A percentile compares a stretch with the other conserved stretches of the same genome.
Evolutionary conservation across 805 yeast genomes (phyloP).

Genomic region (Candida parachauliodes): DNA sequence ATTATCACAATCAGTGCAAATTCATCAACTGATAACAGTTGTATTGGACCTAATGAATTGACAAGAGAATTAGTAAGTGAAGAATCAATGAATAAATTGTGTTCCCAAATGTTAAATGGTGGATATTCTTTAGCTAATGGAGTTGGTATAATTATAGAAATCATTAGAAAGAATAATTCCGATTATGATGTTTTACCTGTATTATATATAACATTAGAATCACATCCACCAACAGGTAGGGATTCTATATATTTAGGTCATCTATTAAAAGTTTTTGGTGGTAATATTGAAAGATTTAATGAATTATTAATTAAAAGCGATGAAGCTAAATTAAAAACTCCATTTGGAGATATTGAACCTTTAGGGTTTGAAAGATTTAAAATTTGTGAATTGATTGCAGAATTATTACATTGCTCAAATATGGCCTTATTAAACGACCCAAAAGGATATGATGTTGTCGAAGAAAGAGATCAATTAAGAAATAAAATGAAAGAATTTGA

Average conservation of each 20-base stretch:
- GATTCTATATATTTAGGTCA: constrained; percentile 47
- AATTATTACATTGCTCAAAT: constrained; percentile 44
- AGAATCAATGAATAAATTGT: constrained; percentile 32
- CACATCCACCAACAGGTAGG: constrained; percentile 46
- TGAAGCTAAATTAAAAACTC: constrained; percentile 21
- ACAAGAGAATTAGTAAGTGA: constrained; percentile 41
- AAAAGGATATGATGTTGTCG: constrained; percentile 40
- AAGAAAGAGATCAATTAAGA: constrained; percentile 35
- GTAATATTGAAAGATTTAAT: constrained; percentile 34
- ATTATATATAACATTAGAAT: constrained; percentile 40
- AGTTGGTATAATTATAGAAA: constrained; percentile 46
- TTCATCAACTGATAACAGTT: constrained; percentile 43
- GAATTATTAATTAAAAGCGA: constrained; percentile 25
- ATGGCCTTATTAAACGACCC: constrained; percentile 45
- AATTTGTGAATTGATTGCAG: constrained; percentile 45
- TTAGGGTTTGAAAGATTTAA: constrained; percentile 45
- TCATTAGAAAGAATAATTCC: constrained; percentile 43
- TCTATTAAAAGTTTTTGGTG: constrained; percentile 38
- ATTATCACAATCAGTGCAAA: constrained; percentile 45
- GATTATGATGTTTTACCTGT: constrained; percentile 46
- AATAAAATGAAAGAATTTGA: constrained; percentile 39
- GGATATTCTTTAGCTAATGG: constrained; percentile 46
- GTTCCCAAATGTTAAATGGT: constrained; percentile 42
- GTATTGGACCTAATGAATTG: constrained; percentile 45
- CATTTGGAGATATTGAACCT: constrained; percentile 38